Evolutionary conservation across 2,329 filamentous ascomycete species (phyloP).

Genomic region (Calonectria henricotiae): DNA sequence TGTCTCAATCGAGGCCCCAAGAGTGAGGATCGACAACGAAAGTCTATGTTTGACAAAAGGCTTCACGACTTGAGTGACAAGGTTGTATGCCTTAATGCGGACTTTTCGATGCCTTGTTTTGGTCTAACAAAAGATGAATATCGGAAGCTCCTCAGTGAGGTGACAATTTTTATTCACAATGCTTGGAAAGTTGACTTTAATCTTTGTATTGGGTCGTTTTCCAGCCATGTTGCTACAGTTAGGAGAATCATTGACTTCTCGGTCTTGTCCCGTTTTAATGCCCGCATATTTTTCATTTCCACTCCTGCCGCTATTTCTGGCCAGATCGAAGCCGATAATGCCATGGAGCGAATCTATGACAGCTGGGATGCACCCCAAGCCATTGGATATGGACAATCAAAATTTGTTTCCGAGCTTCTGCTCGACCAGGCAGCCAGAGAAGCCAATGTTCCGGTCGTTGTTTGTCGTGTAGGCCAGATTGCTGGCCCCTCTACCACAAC

Average conservation of each 20-base stretch:
- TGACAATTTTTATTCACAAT: constrained; percentile 12
- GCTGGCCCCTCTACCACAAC: background rate
- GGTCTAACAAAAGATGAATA: background rate
- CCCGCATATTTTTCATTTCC: constrained; percentile 1
- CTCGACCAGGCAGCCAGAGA: background rate
- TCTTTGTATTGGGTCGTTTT: constrained; percentile 3
- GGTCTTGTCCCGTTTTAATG: constrained; percentile 5
- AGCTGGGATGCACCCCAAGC: background rate
- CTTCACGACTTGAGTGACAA: background rate
- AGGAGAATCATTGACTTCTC: background rate
- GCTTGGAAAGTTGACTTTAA: constrained; percentile 10
- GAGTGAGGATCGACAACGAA: background rate
- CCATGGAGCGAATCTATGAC: background rate
- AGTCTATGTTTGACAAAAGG: background rate
- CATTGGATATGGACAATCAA: constrained; percentile 1
- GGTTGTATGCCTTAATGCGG: background rate
- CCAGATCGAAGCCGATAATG: background rate
- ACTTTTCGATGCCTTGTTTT: background rate
- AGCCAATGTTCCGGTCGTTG: background rate
- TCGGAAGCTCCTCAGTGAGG: background rate
- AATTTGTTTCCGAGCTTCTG: background rate
- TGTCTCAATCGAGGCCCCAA: background rate
- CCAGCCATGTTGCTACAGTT: background rate
- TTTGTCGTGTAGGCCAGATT: background rate
- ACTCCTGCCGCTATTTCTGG: background rate